A percentile compares a stretch with the other conserved stretches of the same genome.
These are phyloP conservation scores for Coix lacrymajobi DNA, from an alignment of 176 grass and related monocot genomes.

Conservation along the genomic window DNA sequence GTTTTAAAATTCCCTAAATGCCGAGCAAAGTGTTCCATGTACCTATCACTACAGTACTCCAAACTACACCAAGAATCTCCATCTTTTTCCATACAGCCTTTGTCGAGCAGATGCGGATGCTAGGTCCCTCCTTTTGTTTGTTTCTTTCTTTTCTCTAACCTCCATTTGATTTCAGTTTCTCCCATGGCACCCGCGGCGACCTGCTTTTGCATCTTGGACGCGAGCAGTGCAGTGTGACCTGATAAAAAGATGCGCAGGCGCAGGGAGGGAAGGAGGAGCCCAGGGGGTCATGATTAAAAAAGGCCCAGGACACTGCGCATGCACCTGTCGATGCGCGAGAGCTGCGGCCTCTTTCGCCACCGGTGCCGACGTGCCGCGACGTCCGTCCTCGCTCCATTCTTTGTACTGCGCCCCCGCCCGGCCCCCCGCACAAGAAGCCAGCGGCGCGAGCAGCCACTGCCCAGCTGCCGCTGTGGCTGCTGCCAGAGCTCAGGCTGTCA, in stretches of 20 bases:
- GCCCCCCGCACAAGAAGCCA: too few species aligned
- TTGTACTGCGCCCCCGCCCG: too few species aligned
- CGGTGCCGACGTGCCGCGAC: too few species aligned
- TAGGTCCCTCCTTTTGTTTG: not conserved
- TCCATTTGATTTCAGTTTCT: slow-evolving; percentile 48
- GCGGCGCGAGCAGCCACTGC: too few species aligned
- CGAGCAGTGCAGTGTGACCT: not conserved
- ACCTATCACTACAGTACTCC: too few species aligned
- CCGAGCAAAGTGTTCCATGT: not conserved
- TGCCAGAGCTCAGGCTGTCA: too few species aligned
- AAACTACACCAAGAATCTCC: slow-evolving; percentile 2
- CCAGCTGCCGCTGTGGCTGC: too few species aligned
- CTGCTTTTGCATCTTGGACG: not conserved
- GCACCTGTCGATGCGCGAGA: not conserved
- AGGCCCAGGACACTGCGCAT: not conserved
- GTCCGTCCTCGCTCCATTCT: too few species aligned
- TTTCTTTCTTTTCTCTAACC: not conserved
- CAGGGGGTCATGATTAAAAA: slow-evolving; percentile 23
- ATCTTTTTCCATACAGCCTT: not conserved
- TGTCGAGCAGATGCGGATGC: not conserved
- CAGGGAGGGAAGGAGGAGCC: not conserved
- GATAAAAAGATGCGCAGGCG: not conserved
- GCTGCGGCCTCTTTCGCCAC: too few species aligned
- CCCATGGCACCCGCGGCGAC: slow-evolving; percentile 14
- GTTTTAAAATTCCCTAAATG: not conserved